phyloP scores from a whole-genome alignment of 306 rosid species.

The Carpinus viminea region DNA sequence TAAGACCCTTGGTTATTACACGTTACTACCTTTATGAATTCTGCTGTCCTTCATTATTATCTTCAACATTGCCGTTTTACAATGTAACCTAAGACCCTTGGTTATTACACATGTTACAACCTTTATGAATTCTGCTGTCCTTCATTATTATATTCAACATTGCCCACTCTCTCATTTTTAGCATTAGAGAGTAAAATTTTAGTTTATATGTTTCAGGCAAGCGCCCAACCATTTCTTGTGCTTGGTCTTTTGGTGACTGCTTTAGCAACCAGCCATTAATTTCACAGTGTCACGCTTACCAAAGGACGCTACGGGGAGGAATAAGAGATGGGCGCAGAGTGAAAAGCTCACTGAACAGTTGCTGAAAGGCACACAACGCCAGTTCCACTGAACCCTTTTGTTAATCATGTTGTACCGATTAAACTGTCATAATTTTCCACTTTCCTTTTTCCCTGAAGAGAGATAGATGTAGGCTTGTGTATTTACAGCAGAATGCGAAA shows the following conservation, averaged over 20 bases:
- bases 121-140: too few relatives aligned
- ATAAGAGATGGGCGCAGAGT: background rate
- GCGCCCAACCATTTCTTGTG: slow-evolving; percentile 68
- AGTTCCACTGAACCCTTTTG: background rate
- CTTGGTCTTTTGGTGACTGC: slow-evolving; percentile 65
- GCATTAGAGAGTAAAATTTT: background rate
- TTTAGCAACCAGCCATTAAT: slow-evolving; percentile 57
- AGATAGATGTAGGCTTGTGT: background rate
- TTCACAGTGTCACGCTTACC: background rate
- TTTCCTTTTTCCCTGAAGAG: background rate
- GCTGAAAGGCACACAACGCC: background rate
- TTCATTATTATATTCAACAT: too few relatives aligned
- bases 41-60: too few relatives aligned
- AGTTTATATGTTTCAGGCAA: slow-evolving; percentile 42
- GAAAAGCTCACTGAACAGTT: background rate
- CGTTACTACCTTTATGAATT: too few relatives aligned
- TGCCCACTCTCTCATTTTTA: background rate
- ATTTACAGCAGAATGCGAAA: background rate
- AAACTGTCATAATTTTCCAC: background rate
- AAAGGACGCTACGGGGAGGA: background rate
- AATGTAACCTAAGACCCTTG: too few relatives aligned
- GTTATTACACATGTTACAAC: too few relatives aligned
- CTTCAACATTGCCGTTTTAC: too few relatives aligned
- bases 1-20: too few relatives aligned
- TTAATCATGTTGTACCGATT: slow-evolving; percentile 1